Conservation (phyloP, 148 eudicot species). For the Cornus florida region DNA sequence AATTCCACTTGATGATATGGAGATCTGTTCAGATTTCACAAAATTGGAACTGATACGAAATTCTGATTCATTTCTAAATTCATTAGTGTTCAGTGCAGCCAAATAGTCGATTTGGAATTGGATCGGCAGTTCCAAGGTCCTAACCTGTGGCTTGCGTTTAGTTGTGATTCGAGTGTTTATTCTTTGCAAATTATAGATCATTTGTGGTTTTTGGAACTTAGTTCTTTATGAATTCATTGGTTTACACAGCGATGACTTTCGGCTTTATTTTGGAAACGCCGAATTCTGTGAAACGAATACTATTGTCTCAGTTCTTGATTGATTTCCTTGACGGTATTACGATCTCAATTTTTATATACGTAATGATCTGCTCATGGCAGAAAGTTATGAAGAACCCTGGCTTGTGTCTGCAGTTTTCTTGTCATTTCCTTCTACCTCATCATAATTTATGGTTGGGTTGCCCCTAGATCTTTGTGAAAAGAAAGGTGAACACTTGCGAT, state of each 20-base stretch:
- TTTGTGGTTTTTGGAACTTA: neutral
- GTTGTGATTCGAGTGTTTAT: neutral
- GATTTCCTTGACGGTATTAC: neutral
- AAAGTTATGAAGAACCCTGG: neutral
- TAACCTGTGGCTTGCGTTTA: neutral
- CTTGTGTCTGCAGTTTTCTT: neutral
- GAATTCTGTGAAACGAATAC: neutral
- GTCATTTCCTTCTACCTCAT: neutral
- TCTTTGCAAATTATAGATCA: neutral
- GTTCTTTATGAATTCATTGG: too few relatives aligned
- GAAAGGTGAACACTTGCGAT: neutral
- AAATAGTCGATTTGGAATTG: neutral
- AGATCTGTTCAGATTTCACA: conserved; percentile 35
- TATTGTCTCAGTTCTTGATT: neutral
- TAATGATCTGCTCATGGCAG: too few relatives aligned
- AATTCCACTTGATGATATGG: conserved; percentile 23
- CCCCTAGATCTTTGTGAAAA: neutral
- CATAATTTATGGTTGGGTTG: neutral
- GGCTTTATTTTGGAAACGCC: too few relatives aligned
- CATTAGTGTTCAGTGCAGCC: neutral
- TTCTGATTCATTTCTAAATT: neutral
- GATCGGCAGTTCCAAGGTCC: neutral
- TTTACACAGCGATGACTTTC: too few relatives aligned
- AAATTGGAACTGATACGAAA: conserved; percentile 8
- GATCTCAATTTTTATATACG: neutral